Percentiles rank a stretch among this genome's conserved stretches.
Conservation (phyloP, 2,329 filamentous ascomycete species). For the Ophiostoma himal-ulmi region DNA sequence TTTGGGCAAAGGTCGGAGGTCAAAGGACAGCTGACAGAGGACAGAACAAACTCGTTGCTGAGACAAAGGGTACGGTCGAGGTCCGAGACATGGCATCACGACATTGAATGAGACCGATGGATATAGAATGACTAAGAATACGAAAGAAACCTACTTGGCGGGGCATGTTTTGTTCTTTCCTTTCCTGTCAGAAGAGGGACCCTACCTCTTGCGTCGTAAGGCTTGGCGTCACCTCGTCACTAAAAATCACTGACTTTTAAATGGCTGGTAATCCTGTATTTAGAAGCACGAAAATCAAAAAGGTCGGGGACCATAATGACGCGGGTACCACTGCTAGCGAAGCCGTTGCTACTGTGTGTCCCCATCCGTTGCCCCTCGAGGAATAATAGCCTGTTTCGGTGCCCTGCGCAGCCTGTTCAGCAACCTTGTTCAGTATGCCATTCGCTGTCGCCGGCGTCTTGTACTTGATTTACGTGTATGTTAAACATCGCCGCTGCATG, state of each 20-base stretch:
- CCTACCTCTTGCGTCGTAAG: neutral
- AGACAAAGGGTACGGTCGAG: neutral
- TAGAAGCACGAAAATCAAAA: neutral
- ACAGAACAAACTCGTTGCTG: neutral
- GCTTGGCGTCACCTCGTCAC: neutral
- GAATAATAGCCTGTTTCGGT: constrained; percentile 1
- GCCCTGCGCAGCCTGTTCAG: neutral
- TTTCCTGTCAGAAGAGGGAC: neutral
- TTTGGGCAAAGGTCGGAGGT: neutral
- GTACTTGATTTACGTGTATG: neutral
- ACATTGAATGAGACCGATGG: neutral
- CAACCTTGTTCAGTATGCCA: neutral
- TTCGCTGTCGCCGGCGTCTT: neutral
- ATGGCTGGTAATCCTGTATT: neutral
- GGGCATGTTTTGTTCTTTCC: constrained; percentile 8
- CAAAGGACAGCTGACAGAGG: neutral
- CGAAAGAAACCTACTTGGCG: neutral
- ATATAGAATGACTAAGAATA: neutral
- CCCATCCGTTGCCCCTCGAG: constrained; percentile 1
- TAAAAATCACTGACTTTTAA: neutral
- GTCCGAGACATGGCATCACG: constrained; percentile 2
- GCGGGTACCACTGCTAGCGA: neutral
- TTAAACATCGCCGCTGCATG: neutral
- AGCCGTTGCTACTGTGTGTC: neutral
- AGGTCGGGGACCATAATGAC: neutral